These are phyloP conservation scores for Sphaerulina vaccinii DNA, from an alignment of 2,329 filamentous ascomycete genomes.

Conservation along the genomic window DNA sequence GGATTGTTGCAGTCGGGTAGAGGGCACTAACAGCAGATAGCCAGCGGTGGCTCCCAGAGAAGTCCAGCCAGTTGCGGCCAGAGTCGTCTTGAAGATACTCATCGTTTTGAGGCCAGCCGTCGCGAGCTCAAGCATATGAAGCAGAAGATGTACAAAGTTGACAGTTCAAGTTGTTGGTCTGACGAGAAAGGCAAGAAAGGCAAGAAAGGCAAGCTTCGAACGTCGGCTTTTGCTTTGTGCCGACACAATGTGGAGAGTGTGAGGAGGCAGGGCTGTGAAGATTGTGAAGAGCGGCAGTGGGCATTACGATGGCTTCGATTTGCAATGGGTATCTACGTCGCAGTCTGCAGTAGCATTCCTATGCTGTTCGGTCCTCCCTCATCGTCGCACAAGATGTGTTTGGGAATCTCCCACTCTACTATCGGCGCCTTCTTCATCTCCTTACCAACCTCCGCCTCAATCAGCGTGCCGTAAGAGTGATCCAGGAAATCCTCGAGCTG, in stretches of 20 bases:
- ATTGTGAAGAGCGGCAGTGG: too few species aligned
- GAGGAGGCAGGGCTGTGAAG: too few species aligned
- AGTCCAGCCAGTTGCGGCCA: slow-evolving; percentile 36
- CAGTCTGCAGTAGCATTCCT: slow-evolving; percentile 30
- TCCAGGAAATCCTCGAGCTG: slow-evolving; percentile 97
- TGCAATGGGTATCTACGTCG: slow-evolving; percentile 12
- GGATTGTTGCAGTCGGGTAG: neutral
- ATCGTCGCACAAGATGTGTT: slow-evolving; percentile 64
- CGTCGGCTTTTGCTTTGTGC: neutral
- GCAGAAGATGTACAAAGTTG: neutral
- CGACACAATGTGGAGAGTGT: too few species aligned
- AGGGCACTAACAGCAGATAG: slow-evolving; percentile 44
- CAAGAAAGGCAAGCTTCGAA: too few species aligned
- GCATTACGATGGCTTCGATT: too few species aligned
- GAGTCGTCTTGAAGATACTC: slow-evolving; percentile 34
- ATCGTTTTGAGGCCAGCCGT: slow-evolving; percentile 26
- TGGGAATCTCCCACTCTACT: slow-evolving; percentile 91
- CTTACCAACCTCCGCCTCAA: slow-evolving; percentile 81
- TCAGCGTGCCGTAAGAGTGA: slow-evolving; percentile 83
- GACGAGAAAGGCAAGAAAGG: too few species aligned
- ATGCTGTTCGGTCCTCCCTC: slow-evolving; percentile 33
- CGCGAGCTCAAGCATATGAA: slow-evolving; percentile 16
- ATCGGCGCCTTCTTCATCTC: slow-evolving; percentile 82
- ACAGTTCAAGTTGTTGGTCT: neutral
- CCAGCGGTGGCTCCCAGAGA: slow-evolving; percentile 49